Evolutionary conservation across 208 protist genomes (phyloP).

Genomic region (Novymonas esmeraldas): DNA sequence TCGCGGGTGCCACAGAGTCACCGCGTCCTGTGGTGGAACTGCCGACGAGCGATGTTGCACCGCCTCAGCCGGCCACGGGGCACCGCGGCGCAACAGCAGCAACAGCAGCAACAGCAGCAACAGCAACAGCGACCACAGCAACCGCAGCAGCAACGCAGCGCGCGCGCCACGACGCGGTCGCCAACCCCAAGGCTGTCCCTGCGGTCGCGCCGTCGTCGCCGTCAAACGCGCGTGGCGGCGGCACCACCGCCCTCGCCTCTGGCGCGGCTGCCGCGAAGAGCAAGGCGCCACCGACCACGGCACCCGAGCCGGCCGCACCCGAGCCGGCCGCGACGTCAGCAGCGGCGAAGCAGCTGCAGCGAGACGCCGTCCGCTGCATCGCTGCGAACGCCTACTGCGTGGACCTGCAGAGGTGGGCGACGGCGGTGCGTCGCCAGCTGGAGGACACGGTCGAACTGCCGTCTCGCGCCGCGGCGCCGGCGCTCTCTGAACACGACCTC

Average conservation of each 20-base stretch:
- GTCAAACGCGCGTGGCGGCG: neutral
- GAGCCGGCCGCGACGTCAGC: neutral
- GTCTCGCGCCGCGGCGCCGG: neutral
- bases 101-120: no score
- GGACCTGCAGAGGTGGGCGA: conserved; percentile 10
- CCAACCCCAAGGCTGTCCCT: neutral
- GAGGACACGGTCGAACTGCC: neutral
- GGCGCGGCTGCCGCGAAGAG: neutral
- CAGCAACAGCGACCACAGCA: no score
- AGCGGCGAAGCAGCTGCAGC: neutral
- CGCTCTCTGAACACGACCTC: conserved; percentile 7
- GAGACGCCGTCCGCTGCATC: conserved; percentile 5
- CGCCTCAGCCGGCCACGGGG: no score
- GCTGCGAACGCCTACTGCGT: conserved; percentile 27
- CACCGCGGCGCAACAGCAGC: no score
- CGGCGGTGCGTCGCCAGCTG: conserved; percentile 3
- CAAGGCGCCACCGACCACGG: neutral
- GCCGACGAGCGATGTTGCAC: no score
- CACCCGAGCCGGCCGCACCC: no score
- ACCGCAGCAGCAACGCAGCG: no score
- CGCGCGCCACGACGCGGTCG: neutral
- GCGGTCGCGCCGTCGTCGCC: no score
- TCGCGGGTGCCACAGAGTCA: no score
- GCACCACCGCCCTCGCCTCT: neutral
- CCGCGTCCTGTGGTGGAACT: no score